phyloP scores from a whole-genome alignment of 2,329 filamentous ascomycete genomes.

The Lachnellula cervina region DNA sequence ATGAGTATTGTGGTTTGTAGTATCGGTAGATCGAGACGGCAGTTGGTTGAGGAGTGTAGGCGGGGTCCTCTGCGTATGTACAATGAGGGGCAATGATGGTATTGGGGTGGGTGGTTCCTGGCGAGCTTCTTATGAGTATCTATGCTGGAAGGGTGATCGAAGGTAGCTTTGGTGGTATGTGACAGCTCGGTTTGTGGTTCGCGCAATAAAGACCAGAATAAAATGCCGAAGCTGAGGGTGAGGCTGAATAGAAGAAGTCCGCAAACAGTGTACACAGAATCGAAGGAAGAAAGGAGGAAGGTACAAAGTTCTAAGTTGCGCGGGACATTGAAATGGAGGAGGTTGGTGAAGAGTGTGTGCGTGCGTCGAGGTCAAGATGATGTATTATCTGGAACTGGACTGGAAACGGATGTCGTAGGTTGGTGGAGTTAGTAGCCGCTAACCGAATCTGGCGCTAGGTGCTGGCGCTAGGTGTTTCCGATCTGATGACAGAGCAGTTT shows the following conservation, averaged over 20 bases:
- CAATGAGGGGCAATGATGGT: no score
- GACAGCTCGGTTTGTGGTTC: neutral
- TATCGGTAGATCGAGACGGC: neutral
- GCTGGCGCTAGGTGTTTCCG: conserved; percentile 1
- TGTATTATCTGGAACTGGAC: neutral
- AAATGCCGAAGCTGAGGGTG: neutral
- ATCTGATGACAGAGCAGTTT: conserved; percentile 5
- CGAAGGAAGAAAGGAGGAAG: conserved; percentile 9
- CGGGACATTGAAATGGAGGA: conserved; percentile 13
- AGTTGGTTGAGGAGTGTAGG: no score
- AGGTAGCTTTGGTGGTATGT: neutral
- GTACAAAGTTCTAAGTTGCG: neutral
- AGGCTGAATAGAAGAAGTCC: neutral
- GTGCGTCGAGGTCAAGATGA: conserved; percentile 9
- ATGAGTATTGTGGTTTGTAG: conserved; percentile 8
- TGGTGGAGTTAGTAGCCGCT: neutral
- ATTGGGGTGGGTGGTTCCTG: neutral
- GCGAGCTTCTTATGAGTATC: neutral
- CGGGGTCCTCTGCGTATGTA: no score
- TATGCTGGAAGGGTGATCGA: neutral
- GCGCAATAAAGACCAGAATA: neutral
- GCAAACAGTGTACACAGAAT: conserved; percentile 11
- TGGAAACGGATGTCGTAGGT: no score
- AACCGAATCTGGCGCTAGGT: conserved; percentile 1
- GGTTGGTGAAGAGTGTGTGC: conserved; percentile 11